Evolutionary conservation across 2,329 filamentous ascomycete genomes (phyloP).

Genomic region (Metarhizium robertsii): DNA sequence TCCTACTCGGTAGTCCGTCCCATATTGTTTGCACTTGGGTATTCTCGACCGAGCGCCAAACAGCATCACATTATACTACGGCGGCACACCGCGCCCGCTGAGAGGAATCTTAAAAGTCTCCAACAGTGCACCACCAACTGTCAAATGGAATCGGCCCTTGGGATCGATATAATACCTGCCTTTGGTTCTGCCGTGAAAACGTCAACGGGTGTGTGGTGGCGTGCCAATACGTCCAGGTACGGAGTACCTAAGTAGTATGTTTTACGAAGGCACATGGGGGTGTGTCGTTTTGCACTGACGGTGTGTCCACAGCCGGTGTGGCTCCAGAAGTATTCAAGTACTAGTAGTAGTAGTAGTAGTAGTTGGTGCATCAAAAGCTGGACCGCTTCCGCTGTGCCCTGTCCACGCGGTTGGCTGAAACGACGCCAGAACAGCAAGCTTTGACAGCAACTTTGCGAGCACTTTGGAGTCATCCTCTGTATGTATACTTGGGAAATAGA

Average conservation of each 20-base stretch:
- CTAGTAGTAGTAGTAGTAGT: too few relatives aligned
- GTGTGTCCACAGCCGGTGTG: neutral
- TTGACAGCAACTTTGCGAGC: neutral
- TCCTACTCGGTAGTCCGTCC: too few relatives aligned
- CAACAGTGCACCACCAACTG: too few relatives aligned
- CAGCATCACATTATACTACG: too few relatives aligned
- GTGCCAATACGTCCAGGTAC: neutral
- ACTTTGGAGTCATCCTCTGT: neutral
- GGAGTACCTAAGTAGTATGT: neutral
- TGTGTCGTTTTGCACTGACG: neutral
- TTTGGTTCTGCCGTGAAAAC: too few relatives aligned
- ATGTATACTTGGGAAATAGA: neutral
- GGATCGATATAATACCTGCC: too few relatives aligned
- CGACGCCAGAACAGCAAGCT: neutral
- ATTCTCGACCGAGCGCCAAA: neutral
- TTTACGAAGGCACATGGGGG: neutral
- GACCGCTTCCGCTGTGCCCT: neutral
- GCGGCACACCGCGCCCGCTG: too few relatives aligned
- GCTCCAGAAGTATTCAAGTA: neutral
- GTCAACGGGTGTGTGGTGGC: too few relatives aligned
- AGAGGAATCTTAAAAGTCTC: too few relatives aligned
- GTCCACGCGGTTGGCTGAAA: constrained; percentile 2
- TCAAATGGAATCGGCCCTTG: too few relatives aligned
- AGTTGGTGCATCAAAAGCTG: neutral
- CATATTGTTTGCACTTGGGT: neutral